Base-by-base conservation (phyloP, 2,329 filamentous ascomycete genomes). In the Acrocalymma vagum region DNA sequence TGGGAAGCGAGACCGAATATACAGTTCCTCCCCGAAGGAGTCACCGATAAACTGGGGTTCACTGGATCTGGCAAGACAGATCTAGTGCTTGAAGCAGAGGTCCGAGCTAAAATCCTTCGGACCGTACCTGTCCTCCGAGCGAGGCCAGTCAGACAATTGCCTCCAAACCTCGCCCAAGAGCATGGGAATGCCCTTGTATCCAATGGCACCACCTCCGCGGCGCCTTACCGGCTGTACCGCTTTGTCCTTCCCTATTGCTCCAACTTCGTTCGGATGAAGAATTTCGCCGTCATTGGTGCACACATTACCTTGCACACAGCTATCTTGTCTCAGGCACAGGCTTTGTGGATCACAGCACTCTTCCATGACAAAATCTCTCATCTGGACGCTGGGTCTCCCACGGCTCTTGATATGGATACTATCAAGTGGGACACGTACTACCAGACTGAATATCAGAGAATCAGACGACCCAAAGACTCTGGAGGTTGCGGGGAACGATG, bases 271-370 rank as follows among this genome's bases (percentile, higher is more conserved):
- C 28, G 53, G 5, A 48, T 45, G n/a, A n/a, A 62, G 6, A 70
- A 66, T 34, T 63, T 76, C 9, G 72, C 69, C 3, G 75, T 75
- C 42, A 63, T 67, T 3, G 72, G 72, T 15, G 63, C 67, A 30
- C 64, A 71, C 17, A 59, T 63, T 15, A 71, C 63, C 9, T 62
- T 70, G 16, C 60, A 62, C 3, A 73, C 69, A 0, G 60, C 67
- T 1, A 59, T 65, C 10, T 63, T 66, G 29, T 66, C 70, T 3
- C 58, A 67, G 9, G 51, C 64, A 0, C 70, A 75, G 53, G 71
- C 60, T 1, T 61, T 74, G 1, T 75, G 72, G 72, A 71, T 86
- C 22, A 75, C 77, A 0, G 85, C 87, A 0, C 90, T 83, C 60
- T 79, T 92, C 21, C 73, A 77, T 36, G 71, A 73, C 14, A 65